A percentile compares a stretch with the other conserved stretches of the same genome.
Conservation (phyloP, 75 land plant genomes). For the Picea sitchensis region DNA sequence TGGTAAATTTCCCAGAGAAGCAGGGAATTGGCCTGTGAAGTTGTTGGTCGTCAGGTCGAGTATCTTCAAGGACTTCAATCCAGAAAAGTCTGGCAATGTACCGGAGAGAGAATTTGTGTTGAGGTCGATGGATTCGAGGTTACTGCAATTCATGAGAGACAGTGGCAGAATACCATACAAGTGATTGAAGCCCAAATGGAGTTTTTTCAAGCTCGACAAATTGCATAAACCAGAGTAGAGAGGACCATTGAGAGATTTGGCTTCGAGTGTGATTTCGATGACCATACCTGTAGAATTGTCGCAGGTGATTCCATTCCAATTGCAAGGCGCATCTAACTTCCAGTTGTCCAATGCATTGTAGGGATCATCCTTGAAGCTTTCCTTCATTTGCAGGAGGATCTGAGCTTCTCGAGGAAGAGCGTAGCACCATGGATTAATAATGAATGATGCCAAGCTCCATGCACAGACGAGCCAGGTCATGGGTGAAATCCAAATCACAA, state of each 20-base stretch:
- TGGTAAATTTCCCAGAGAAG: conserved; percentile 40
- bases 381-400: conserved; percentile 7
- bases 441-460: no score
- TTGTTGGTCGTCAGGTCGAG: conserved; percentile 18
- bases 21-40: conserved; percentile 11
- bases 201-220: neutral
- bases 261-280: neutral
- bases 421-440: neutral
- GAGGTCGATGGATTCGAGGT: conserved; percentile 17
- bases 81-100: conserved; percentile 21
- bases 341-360: conserved; percentile 11
- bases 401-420: neutral
- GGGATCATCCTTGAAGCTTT: conserved; percentile 18
- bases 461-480: no score
- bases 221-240: conserved; percentile 12
- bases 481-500: no score
- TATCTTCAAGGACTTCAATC: conserved; percentile 6
- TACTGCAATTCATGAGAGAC: conserved; percentile 18
- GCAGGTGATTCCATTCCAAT: neutral
- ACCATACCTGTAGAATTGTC: conserved; percentile 2
- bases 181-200: conserved; percentile 26
- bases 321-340: conserved; percentile 23
- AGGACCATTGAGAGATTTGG: conserved; percentile 5
- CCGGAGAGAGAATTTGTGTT: conserved; percentile 27
- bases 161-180: conserved; percentile 21